Evolutionary conservation across 257 asterid species (phyloP).

Genomic region (Solanum chaucha): DNA sequence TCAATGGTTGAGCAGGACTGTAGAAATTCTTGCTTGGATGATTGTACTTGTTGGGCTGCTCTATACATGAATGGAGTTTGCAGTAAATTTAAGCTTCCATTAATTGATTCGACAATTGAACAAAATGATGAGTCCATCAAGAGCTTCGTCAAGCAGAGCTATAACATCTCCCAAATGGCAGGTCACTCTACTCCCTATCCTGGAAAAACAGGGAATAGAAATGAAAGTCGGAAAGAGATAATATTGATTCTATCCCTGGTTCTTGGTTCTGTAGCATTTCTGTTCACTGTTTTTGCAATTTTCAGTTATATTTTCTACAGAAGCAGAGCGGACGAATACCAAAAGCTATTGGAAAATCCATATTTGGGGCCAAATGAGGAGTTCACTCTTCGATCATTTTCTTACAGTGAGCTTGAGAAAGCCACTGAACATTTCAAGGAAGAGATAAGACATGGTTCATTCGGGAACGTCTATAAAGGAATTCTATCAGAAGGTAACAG

Average conservation of each 20-base stretch:
- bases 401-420: constrained; percentile 13
- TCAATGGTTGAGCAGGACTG: constrained; percentile 17
- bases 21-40: constrained; percentile 21
- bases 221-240: background rate
- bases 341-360: constrained; percentile 8
- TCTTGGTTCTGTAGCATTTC: constrained; percentile 6
- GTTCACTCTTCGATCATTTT: constrained; percentile 21
- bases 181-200: background rate
- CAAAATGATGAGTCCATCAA: background rate
- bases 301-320: constrained; percentile 1
- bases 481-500: background rate
- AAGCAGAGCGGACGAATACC: background rate
- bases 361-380: constrained; percentile 5
- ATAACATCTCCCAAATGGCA: background rate
- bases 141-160: constrained; percentile 13
- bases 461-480: constrained; percentile 40
- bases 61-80: constrained; percentile 11
- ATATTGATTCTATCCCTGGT: constrained; percentile 1
- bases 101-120: constrained; percentile 21
- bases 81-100: constrained; percentile 38
- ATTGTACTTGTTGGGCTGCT: constrained; percentile 49
- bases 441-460: constrained; percentile 33
- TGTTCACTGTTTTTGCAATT: background rate
- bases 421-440: constrained; percentile 36
- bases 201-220: background rate